Conservation (phyloP, 257 asterid species). For the Eustoma russellianum region DNA sequence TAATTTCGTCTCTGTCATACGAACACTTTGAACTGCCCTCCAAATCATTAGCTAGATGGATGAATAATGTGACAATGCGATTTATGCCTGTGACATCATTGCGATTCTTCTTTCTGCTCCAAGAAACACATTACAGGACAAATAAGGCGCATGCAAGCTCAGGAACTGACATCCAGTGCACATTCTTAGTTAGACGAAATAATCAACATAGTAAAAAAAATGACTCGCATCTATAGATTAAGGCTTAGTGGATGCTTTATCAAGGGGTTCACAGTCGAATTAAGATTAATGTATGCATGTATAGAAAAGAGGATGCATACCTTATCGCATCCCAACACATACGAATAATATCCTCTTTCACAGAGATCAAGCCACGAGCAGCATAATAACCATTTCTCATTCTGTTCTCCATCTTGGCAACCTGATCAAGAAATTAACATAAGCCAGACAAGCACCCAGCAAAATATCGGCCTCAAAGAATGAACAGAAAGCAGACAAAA, state of each 20-base stretch:
- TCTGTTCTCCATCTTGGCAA: slow-evolving; percentile 68
- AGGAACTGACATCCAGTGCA: background rate
- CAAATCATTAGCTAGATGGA: slow-evolving; percentile 72
- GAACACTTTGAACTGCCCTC: slow-evolving; percentile 57
- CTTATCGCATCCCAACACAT: slow-evolving; percentile 93
- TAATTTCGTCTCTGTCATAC: slow-evolving; percentile 39
- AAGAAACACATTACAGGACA: background rate
- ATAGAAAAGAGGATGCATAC: slow-evolving; percentile 32
- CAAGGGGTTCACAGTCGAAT: background rate
- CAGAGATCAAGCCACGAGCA: slow-evolving; percentile 66
- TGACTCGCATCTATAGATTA: background rate
- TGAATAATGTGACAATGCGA: slow-evolving; percentile 56
- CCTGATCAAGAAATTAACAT: slow-evolving; percentile 40
- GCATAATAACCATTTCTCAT: slow-evolving; percentile 80
- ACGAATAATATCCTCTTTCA: slow-evolving; percentile 81
- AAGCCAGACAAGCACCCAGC: background rate
- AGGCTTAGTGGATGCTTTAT: background rate
- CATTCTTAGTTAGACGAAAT: background rate
- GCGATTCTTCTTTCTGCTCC: slow-evolving; percentile 50
- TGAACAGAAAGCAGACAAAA: slow-evolving; percentile 2
- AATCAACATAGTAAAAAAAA: background rate
- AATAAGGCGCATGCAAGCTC: too few relatives aligned
- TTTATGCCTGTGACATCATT: slow-evolving; percentile 61
- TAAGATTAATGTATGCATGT: too few relatives aligned
- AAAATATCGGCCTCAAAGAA: background rate